Base-by-base conservation (phyloP, 768 basidiomycete species). In the Royoungia palumana region DNA sequence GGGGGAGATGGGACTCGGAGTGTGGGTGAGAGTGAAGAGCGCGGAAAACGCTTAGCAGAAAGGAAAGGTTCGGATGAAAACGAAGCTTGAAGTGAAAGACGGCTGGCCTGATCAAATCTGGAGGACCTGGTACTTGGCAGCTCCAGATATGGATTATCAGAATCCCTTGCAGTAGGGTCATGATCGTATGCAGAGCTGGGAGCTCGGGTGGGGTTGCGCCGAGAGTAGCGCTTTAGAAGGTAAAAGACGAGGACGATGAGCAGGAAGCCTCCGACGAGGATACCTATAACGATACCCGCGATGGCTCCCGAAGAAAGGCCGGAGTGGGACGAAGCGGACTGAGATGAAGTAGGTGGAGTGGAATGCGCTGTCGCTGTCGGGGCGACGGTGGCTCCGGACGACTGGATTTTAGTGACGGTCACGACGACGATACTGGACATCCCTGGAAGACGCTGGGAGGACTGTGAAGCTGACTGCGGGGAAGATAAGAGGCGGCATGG, bases 51-150 rank as follows among this genome's bases (percentile, higher is more conserved):
- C n/a, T 32, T 16, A 16, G 6, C 13, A 14, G 50, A 30, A 4
- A 63, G 54, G 32, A 67, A 56, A 12, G 66, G 60, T 14, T 69
- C 60, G 8, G 44, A 42, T 0, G 59, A 64, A 13, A 54, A 21
- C 10, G 64, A 66, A 27, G 41, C 49, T 6, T 39, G 54, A 28
- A 54, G 49, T 0, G 47, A 41, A 28, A 53, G 64, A 40, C 17
- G 40, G 17, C 30, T 4, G 32, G 47, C 35, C 16, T 14, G 13
- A 2, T 16, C 44, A 14, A 43, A 12, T 24, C 16, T 32, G 10
- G 19, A 19, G 2, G 41, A 38, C n/a, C 35, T 30, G 19, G 14
- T 16, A 11, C 39, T 50, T 10, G 50, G 47, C 25, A 35, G 19
- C 7, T 32, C 32, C 32, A 32, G 32, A 22, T 44, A 19, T 17